These are phyloP conservation scores for Neolentinus lepideus DNA, from an alignment of 1,284 basidiomycete genomes.

Conservation along the genomic window DNA sequence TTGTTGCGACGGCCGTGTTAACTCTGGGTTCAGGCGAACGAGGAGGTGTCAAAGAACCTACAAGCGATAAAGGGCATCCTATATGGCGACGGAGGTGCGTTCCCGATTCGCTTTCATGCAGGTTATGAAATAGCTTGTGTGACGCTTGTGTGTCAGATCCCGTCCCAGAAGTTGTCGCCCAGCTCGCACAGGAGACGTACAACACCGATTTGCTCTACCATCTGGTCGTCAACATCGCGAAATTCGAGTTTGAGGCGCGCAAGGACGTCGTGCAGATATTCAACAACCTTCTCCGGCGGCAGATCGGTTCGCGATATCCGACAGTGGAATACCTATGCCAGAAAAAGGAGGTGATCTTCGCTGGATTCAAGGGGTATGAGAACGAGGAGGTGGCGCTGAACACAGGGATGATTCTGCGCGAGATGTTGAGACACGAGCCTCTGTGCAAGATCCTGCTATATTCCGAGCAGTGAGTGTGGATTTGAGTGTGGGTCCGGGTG, in stretches of 20 bases:
- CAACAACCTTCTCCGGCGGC: constrained; percentile 89
- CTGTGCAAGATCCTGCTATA: constrained; percentile 88
- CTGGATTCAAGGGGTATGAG: constrained; percentile 84
- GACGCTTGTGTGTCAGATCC: constrained; percentile 46
- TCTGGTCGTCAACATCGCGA: constrained; percentile 77
- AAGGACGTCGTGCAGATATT: constrained; percentile 97
- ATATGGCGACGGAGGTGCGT: constrained; percentile 79
- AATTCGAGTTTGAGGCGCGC: constrained; percentile 93
- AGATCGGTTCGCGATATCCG: constrained; percentile 89
- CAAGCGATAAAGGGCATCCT: constrained; percentile 85
- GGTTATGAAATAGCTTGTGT: constrained; percentile 6
- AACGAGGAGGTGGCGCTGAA: constrained; percentile 95
- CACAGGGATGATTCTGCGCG: constrained; percentile 96
- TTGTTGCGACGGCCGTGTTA: neutral
- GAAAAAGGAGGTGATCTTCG: constrained; percentile 86
- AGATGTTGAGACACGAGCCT: constrained; percentile 94
- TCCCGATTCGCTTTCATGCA: constrained; percentile 4
- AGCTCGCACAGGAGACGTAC: constrained; percentile 95
- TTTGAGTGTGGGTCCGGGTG: neutral
- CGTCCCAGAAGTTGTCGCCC: constrained; percentile 81
- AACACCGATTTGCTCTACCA: constrained; percentile 81
- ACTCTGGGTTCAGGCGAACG: constrained; percentile 52
- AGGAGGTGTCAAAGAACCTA: constrained; percentile 85
- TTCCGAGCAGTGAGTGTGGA: constrained; percentile 76
- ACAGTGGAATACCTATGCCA: constrained; percentile 91